These are phyloP conservation scores for Saraca asoca DNA, from an alignment of 331 rosid species.

Conservation along the genomic window DNA sequence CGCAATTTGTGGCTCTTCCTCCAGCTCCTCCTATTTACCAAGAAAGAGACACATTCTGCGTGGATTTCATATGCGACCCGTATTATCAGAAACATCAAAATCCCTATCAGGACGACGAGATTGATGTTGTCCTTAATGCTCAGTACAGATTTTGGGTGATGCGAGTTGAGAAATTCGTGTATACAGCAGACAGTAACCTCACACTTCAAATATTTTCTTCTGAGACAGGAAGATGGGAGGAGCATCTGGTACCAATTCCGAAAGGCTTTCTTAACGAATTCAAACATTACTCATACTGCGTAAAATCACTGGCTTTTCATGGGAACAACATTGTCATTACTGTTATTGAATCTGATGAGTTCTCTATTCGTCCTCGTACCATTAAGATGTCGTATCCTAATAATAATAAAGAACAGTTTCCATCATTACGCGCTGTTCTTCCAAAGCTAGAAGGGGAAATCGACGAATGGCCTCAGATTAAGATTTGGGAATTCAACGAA, in stretches of 20 bases:
- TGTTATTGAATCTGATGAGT: too few species aligned
- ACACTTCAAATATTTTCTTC: not conserved
- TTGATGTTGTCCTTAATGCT: not conserved
- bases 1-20: not conserved
- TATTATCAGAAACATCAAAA: not conserved
- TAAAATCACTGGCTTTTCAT: not conserved
- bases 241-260: not conserved
- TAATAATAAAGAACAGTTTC: too few species aligned
- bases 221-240: not conserved
- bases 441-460: too few species aligned
- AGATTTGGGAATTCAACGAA: too few species aligned
- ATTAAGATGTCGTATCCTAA: too few species aligned
- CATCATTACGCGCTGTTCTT: too few species aligned
- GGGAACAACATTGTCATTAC: too few species aligned
- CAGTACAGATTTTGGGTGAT: not conserved
- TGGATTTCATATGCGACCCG: not conserved
- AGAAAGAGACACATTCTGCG: not conserved
- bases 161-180: not conserved
- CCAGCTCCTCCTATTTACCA: not conserved
- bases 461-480: too few species aligned
- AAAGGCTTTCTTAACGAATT: too few species aligned
- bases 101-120: not conserved
- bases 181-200: not conserved
- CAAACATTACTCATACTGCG: not conserved
- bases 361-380: too few species aligned